Conservation (phyloP, 1,139 yeast species). For the Geotrichum phurueaensis region DNA sequence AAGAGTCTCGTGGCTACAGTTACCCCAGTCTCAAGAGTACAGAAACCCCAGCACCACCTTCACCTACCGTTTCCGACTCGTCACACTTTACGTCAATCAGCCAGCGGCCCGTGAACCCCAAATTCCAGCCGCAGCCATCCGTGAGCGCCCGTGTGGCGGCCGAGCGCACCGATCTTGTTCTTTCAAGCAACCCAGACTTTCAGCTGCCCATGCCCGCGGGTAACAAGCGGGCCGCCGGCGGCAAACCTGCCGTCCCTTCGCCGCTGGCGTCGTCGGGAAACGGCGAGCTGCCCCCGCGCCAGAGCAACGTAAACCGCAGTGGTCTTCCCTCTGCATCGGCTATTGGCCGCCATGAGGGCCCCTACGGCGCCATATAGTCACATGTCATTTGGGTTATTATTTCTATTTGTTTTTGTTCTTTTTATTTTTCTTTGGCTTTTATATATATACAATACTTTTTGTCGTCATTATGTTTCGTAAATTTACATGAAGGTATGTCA, state of each 20-base stretch:
- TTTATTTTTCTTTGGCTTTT: background rate
- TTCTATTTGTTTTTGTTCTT: background rate
- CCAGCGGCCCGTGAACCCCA: slow-evolving; percentile 68
- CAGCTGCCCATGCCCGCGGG: slow-evolving; percentile 2
- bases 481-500: no score
- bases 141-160: background rate
- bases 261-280: background rate
- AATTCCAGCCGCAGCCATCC: slow-evolving; percentile 1
- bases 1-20: background rate
- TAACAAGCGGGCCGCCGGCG: background rate
- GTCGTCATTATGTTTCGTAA: no score
- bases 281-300: background rate
- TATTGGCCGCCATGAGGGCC: background rate
- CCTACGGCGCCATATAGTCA: slow-evolving; percentile 1
- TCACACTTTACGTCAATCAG: slow-evolving; percentile 78
- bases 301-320: background rate
- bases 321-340: slow-evolving; percentile 1
- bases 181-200: slow-evolving; percentile 12
- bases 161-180: slow-evolving; percentile 2
- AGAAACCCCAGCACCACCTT: slow-evolving; percentile 20
- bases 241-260: background rate
- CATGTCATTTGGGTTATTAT: background rate
- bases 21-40: background rate
- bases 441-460: no score
- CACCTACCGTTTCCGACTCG: slow-evolving; percentile 32